phyloP scores from a whole-genome alignment of 2,329 filamentous ascomycete species.

The Exophiala xenobiotica region DNA sequence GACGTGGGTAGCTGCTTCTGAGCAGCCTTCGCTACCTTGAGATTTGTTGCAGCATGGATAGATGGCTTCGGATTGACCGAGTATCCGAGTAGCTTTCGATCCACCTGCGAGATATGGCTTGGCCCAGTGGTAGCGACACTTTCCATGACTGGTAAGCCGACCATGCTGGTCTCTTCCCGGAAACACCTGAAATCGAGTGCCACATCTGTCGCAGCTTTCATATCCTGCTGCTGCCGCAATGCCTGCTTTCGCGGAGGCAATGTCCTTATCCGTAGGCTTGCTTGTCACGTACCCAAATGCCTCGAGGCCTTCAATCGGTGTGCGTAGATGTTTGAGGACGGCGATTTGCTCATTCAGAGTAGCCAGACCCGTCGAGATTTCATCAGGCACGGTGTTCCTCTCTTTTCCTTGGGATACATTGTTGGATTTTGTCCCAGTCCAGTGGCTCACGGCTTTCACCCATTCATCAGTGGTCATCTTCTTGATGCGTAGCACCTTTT shows the following conservation, averaged over 20 bases:
- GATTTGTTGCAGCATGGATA: slow-evolving; percentile 78
- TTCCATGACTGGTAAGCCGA: slow-evolving; percentile 71
- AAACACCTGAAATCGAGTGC: slow-evolving; percentile 85
- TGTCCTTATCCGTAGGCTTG: slow-evolving; percentile 64
- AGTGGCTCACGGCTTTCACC: slow-evolving; percentile 59
- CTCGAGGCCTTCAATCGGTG: slow-evolving; percentile 63
- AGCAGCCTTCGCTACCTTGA: slow-evolving; percentile 73
- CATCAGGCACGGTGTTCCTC: neutral
- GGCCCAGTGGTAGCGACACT: slow-evolving; percentile 79
- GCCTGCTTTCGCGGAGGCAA: slow-evolving; percentile 65
- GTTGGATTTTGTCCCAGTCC: slow-evolving; percentile 8
- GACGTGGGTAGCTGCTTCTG: slow-evolving; percentile 70
- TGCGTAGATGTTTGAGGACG: slow-evolving; percentile 62
- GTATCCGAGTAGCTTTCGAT: slow-evolving; percentile 56
- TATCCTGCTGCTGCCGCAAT: slow-evolving; percentile 69
- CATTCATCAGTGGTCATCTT: slow-evolving; percentile 73
- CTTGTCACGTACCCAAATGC: slow-evolving; percentile 72
- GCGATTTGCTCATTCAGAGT: slow-evolving; percentile 65
- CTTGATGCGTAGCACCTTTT: slow-evolving; percentile 71
- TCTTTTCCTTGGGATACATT: slow-evolving; percentile 12
- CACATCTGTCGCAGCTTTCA: slow-evolving; percentile 87
- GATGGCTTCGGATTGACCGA: slow-evolving; percentile 57
- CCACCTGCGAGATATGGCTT: slow-evolving; percentile 61
- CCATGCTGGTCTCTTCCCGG: slow-evolving; percentile 78
- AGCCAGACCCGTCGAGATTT: slow-evolving; percentile 50